Conservation (phyloP, 164 flowering plant genomes). For the Stephania japonica region DNA sequence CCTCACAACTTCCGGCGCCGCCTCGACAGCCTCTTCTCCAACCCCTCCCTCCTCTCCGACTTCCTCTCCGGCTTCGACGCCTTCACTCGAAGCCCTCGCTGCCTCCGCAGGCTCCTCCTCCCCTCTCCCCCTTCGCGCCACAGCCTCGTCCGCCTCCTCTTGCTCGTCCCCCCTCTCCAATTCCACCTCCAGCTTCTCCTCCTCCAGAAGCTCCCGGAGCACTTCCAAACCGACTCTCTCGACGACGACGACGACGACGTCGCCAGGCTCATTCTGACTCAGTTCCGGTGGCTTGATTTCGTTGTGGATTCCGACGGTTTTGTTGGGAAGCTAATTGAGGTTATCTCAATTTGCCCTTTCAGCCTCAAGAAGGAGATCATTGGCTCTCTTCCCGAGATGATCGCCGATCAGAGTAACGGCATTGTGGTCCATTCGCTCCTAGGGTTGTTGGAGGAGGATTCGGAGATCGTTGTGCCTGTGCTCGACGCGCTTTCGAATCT, state of each 20-base stretch:
- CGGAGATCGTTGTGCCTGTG: constrained; percentile 60
- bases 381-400: constrained; percentile 79
- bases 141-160: constrained; percentile 52
- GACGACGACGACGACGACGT: constrained; percentile 61
- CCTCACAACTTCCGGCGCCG: constrained; percentile 44
- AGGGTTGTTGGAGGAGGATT: constrained; percentile 68
- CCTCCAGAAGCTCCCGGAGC: constrained; percentile 79
- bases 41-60: constrained; percentile 33
- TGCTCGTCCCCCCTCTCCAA: constrained; percentile 63
- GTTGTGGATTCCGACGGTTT: constrained; percentile 56
- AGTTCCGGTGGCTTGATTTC: constrained; percentile 85
- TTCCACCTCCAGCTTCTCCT: constrained; percentile 52
- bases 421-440: constrained; percentile 49
- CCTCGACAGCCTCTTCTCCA: constrained; percentile 41
- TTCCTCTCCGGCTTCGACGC: constrained; percentile 58
- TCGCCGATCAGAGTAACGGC: constrained; percentile 41
- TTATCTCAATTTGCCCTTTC: constrained; percentile 61
- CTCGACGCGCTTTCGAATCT: constrained; percentile 73
- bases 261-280: constrained; percentile 63
- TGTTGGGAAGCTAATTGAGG: constrained; percentile 57
- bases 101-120: constrained; percentile 52
- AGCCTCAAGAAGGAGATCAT: constrained; percentile 77
- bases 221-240: constrained; percentile 33
- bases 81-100: constrained; percentile 32
- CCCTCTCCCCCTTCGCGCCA: constrained; percentile 29